These are phyloP conservation scores for Yamadazyma triangularis DNA, from an alignment of 1,139 yeast genomes.

Conservation along the genomic window DNA sequence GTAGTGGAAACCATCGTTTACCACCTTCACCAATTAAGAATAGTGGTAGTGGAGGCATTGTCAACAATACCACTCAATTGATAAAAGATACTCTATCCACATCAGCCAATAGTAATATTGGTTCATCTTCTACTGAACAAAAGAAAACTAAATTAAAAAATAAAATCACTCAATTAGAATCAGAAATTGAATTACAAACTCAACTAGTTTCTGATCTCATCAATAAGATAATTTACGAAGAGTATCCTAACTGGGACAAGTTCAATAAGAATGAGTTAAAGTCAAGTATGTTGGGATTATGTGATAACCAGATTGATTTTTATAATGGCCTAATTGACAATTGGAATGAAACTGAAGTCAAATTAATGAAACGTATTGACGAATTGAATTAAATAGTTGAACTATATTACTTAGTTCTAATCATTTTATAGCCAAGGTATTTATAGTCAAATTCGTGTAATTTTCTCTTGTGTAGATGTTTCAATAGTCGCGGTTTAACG, in stretches of 20 bases:
- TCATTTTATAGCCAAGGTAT: no score
- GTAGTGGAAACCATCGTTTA: constrained; percentile 12
- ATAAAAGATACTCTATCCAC: constrained; percentile 45
- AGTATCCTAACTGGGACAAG: constrained; percentile 76
- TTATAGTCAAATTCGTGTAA: no score
- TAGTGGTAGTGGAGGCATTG: constrained; percentile 25
- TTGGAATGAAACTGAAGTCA: constrained; percentile 61
- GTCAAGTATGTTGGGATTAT: constrained; percentile 61
- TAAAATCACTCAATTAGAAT: constrained; percentile 33
- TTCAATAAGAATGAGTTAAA: constrained; percentile 78
- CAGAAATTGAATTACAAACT: constrained; percentile 56
- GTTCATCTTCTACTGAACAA: constrained; percentile 33
- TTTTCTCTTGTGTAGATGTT: no score
- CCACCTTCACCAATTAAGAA: constrained; percentile 34
- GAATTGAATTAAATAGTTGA: constrained; percentile 15
- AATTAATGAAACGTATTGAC: constrained; percentile 35
- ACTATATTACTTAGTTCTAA: background rate
- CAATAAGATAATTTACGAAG: constrained; percentile 69
- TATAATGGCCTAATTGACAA: constrained; percentile 67
- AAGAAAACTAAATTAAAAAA: constrained; percentile 31
- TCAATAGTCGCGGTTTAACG: no score
- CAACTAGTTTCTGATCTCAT: constrained; percentile 53
- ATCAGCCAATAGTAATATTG: constrained; percentile 39
- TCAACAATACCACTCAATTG: constrained; percentile 41
- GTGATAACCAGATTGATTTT: constrained; percentile 73